Base-by-base conservation (phyloP, 2,329 filamentous ascomycete species). In the Diaporthe humulicola region DNA sequence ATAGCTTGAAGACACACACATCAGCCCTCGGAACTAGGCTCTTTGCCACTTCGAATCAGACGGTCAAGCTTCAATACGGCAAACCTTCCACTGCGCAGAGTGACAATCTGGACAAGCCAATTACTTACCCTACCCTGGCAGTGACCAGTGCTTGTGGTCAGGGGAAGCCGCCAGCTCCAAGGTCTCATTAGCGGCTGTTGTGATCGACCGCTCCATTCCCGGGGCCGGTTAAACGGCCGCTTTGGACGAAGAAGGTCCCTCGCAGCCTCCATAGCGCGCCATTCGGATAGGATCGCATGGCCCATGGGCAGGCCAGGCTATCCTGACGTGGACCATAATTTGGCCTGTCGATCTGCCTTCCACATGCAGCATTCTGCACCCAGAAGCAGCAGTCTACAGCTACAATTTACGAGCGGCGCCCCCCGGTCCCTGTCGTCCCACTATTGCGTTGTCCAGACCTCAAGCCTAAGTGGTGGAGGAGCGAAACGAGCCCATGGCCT, bases 401-500 rank as follows among this genome's bases (percentile, higher is more conserved):
- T 52, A 52, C 61, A 12, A 17, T 38, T 50, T 52, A 52, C 61
- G 5, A 38, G 61, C n/a, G 33, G 61, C 42, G 30, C 30, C 19
- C 30, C 64, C 45, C 10, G 25, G 33, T 38, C 45, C 64, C 30
- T 69, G 45, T 69, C 64, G 45, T 69, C n/a, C 64, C 64, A 38
- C 42, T 38, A 8, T 22, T 38, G 22, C 33, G 12, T 38, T 54
- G 30, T 28, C 30, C 22, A 36, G 45, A 25, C 30, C 64, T 40
- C n/a, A 40, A 38, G 45, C 33, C 30, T 69, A 12, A 69, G 64
- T 69, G 64, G 64, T 69, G 30, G 48, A 50, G 22, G 61, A 38
- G 33, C 45, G 64, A 67, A 52, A 67, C 45, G 19, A 17, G 61
- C 61, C 61, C 61, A 52, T 52, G 61, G 19, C 61, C 42, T 36